Evolutionary conservation across 139 green algal species (phyloP), one percentile per base, ranked within the genome.

Genomic region (Chlorella ohadii): DNA sequence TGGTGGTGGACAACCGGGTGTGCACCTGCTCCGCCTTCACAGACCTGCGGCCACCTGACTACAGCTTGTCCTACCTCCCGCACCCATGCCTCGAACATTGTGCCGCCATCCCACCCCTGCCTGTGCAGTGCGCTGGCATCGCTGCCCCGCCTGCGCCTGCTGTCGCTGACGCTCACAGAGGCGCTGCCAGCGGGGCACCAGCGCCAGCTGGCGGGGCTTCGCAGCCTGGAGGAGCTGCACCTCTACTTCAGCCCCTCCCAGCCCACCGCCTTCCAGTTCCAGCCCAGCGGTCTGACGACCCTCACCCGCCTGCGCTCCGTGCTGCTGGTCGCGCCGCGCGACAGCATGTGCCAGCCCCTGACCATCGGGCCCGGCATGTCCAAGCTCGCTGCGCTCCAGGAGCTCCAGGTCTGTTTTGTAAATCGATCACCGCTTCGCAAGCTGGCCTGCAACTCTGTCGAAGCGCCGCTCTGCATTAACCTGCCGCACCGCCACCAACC

Each of bases 261-360:
- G 22, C 78, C 78, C 9, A 61, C 78, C 2, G 67, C 28, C 16
- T 78, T 78, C 23, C 51, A 71, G 47, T 39, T 84, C 25, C 79
- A 75, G 33, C 66, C 66, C 36, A 55, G 55, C 55, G 67, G 34
- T 23, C 47, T 84, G 22, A 20, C 41, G 23, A n/a, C 19, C 44
- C 47, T 84, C 67, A 78, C 33, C 51, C 66, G 79, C 63, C 79
- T 84, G 66, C 66, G 66, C 67, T 75, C 66, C 7, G 25, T 84
- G 47, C 51, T 75, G 25, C 47, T 84, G 27, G 11, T 70, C 15
- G 67, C 38, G 28, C 36, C 41, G 20, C 66, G 27, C 28, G 38
- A 44, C 47, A 36, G 39, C 2, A n/a, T 76, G 36, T 55, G 31
- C 22, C 65, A 77, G 78, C 5, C 28, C 5, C 39, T 84, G 39